These are phyloP conservation scores for Graphilbum sp. DNA, from an alignment of 2,329 filamentous ascomycete genomes.

Conservation along the genomic window DNA sequence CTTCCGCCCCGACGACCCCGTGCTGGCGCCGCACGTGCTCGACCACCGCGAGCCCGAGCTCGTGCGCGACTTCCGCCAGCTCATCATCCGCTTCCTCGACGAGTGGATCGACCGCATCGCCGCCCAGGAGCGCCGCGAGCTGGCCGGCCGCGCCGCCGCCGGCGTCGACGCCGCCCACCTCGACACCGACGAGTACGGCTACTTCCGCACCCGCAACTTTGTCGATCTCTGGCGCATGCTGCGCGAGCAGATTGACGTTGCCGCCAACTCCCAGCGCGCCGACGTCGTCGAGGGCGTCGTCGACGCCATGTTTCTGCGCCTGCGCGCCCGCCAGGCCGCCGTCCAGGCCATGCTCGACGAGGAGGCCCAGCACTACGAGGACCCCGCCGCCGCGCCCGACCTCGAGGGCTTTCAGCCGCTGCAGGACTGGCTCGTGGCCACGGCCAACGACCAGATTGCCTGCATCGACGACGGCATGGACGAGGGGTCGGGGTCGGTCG, in stretches of 20 bases:
- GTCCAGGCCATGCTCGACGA: constrained; percentile 84
- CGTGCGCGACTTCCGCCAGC: constrained; percentile 80
- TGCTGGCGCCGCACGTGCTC: constrained; percentile 64
- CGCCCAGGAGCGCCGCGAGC: constrained; percentile 62
- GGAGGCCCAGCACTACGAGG: constrained; percentile 61
- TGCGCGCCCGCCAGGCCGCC: constrained; percentile 65
- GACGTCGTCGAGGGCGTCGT: constrained; percentile 93
- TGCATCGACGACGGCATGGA: constrained; percentile 89
- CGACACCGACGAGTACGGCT: constrained; percentile 75
- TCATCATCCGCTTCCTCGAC: constrained; percentile 90
- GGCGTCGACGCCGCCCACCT: constrained; percentile 53
- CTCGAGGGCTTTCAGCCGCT: constrained; percentile 59
- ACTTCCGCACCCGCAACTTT: constrained; percentile 80
- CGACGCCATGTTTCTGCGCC: constrained; percentile 83
- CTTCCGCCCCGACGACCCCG: constrained; percentile 48
- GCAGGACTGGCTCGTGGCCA: constrained; percentile 91
- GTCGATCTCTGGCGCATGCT: constrained; percentile 97
- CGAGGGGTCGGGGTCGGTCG: neutral
- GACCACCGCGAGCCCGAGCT: constrained; percentile 83
- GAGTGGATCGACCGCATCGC: constrained; percentile 97
- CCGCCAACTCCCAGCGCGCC: constrained; percentile 65
- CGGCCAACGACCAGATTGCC: constrained; percentile 96
- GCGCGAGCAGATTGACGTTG: constrained; percentile 76
- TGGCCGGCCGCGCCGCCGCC: constrained; percentile 53
- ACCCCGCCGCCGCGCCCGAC: constrained; percentile 32